Base-by-base conservation (phyloP, 2,329 filamentous ascomycete genomes). In the Ceratocystiopsis sp. region DNA sequence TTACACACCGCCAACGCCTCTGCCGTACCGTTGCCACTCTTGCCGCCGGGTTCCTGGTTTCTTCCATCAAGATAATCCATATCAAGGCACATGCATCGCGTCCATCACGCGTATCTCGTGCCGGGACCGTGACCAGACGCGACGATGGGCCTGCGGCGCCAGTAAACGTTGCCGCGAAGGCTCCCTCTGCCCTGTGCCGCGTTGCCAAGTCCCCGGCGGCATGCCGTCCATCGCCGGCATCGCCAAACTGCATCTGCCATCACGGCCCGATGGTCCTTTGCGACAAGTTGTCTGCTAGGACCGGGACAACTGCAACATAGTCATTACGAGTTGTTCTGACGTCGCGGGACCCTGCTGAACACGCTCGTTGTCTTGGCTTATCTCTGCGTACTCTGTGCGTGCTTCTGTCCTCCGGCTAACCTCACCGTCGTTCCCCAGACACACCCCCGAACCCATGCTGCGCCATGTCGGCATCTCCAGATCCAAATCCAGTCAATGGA, bases 401-500 rank as follows among this genome's bases (percentile, higher is more conserved):
- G 25, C 10, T 29, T 29, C 25, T 29, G 25, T 29, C 25, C 25
- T 29, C 25, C 25, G 25, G 25, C 67, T 71, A 64, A 71, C 61
- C 59, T 64, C 59, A 58, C 59, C 60, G 60, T 64, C 63, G 59
- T 47, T 54, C 37, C 75, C 71, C 69, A 65, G 69, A 69, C 69
- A 75, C 71, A 69, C 58, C 10, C 68, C 71, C 67, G 64, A 68
- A 63, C 70, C 44, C 73, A 64, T 67, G 68, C 61, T 69, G 68
- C 65, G 71, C 67, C 58, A 75, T 80, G 67, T 74, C 73, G 65
- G 69, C 69, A 62, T 70, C 74, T 57, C 67, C 70, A 54, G 67
- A 76, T 61, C 62, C 65, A 52, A 69, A 73, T 62, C 67, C 75
- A 56, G 68, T 71, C 55, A 83, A 85, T 62, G 80, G 80, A 57